phyloP scores from a whole-genome alignment of 352 stramenopile genomes.

The Phytophthora pluvialis region DNA sequence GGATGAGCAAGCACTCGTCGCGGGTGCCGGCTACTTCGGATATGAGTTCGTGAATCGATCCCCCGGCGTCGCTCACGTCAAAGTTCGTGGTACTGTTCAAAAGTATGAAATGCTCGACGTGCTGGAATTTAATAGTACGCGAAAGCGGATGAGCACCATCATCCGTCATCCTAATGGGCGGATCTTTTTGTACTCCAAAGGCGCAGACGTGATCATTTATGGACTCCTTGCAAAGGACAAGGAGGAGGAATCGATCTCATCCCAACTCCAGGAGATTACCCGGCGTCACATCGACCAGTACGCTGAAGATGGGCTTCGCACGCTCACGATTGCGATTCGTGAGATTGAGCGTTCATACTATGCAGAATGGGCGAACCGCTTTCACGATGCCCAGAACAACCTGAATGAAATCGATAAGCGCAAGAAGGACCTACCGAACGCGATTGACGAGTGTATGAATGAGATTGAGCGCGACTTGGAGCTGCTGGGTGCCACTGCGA shows the following conservation, averaged over 20 bases:
- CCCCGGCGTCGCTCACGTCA: slow-evolving; percentile 56
- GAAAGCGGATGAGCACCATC: slow-evolving; percentile 94
- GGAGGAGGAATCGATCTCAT: slow-evolving; percentile 27
- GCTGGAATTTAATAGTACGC: slow-evolving; percentile 92
- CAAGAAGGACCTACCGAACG: slow-evolving; percentile 76
- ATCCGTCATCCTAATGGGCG: slow-evolving; percentile 69
- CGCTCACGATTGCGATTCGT: slow-evolving; percentile 80
- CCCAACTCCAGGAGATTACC: slow-evolving; percentile 49
- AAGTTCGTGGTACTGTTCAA: slow-evolving; percentile 47
- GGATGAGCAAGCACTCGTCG: slow-evolving; percentile 90
- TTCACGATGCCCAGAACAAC: slow-evolving; percentile 74
- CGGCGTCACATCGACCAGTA: slow-evolving; percentile 80
- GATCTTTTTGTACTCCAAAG: slow-evolving; percentile 79
- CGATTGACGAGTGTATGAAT: slow-evolving; percentile 80
- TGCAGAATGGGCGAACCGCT: slow-evolving; percentile 58
- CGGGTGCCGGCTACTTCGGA: slow-evolving; percentile 72
- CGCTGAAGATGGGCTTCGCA: slow-evolving; percentile 88
- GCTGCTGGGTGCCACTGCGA: slow-evolving; percentile 91
- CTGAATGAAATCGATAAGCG: slow-evolving; percentile 81
- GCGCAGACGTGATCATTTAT: slow-evolving; percentile 76
- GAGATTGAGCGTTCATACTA: slow-evolving; percentile 67
- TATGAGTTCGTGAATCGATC: slow-evolving; percentile 79
- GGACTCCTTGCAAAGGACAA: slow-evolving; percentile 47
- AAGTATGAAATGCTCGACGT: slow-evolving; percentile 88
- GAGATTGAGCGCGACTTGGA: slow-evolving; percentile 86